phyloP scores from a whole-genome alignment of 2,329 filamentous ascomycete genomes.

The Raffaelea deltoideospora region DNA sequence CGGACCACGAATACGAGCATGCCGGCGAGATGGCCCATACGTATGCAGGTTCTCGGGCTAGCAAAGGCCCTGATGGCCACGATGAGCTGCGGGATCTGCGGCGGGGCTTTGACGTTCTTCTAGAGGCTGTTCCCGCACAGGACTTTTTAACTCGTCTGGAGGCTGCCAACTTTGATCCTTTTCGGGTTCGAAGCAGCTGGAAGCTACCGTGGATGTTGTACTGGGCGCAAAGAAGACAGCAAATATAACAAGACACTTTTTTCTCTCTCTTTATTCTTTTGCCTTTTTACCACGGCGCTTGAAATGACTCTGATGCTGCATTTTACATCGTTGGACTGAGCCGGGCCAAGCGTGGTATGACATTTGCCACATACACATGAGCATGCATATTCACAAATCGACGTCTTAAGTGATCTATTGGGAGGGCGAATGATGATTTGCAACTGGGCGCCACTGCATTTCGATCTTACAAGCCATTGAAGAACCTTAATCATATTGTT shows the following conservation, averaged over 20 bases:
- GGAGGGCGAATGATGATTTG: no score
- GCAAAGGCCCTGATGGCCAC: conserved; percentile 18
- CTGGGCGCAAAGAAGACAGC: conserved; percentile 32
- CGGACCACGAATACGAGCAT: conserved; percentile 83
- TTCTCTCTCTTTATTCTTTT: no score
- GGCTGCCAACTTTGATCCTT: conserved; percentile 70
- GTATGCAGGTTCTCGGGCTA: conserved; percentile 22
- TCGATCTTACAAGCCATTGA: no score
- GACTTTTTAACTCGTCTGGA: conserved; percentile 70
- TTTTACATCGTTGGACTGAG: no score
- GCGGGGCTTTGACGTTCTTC: conserved; percentile 58
- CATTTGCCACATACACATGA: no score
- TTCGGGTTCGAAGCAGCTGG: conserved; percentile 56
- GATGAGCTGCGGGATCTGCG: conserved; percentile 32
- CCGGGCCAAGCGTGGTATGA: no score
- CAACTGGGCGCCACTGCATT: no score
- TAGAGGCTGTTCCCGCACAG: conserved; percentile 64
- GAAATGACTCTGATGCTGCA: no score
- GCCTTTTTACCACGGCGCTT: no score
- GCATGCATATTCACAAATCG: no score
- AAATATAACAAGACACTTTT: conserved; percentile 23
- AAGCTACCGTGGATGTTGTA: conserved; percentile 66
- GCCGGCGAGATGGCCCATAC: conserved; percentile 56
- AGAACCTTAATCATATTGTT: no score
- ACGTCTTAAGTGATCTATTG: no score